phyloP scores from a whole-genome alignment of 2,329 filamentous ascomycete species.

The Diplodia mutila region DNA sequence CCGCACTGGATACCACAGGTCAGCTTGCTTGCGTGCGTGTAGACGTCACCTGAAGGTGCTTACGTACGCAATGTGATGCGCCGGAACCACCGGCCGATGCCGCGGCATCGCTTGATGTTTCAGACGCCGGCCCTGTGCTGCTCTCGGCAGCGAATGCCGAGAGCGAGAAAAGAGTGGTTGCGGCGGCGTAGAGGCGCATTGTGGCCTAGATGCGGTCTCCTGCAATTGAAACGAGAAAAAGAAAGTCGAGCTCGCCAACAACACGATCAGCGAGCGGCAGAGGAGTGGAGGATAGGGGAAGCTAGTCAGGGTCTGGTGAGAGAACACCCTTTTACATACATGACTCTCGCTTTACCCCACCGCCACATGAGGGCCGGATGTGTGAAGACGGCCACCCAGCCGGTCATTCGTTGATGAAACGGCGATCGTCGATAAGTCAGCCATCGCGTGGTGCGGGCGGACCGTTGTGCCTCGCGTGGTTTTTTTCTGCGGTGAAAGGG shows the following conservation, averaged over 20 bases:
- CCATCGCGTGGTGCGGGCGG: background rate
- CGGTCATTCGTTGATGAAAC: background rate
- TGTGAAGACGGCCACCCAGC: background rate
- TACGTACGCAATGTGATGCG: conserved; percentile 11
- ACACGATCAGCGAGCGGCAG: background rate
- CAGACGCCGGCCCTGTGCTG: background rate
- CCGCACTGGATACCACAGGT: conserved; percentile 28
- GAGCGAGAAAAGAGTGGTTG: background rate
- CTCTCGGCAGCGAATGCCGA: background rate
- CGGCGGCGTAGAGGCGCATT: conserved; percentile 9
- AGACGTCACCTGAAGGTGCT: background rate
- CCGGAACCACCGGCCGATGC: conserved; percentile 4
- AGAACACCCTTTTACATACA: background rate
- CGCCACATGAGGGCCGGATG: background rate
- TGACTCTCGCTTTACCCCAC: background rate
- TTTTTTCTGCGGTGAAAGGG: background rate
- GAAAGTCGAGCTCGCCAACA: background rate
- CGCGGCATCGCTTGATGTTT: background rate
- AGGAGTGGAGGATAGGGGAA: background rate
- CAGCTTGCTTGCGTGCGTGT: background rate
- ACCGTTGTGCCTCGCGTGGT: background rate
- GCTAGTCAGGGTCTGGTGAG: background rate
- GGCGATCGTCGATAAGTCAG: background rate
- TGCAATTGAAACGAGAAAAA: background rate
- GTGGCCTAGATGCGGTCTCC: background rate